Evolutionary conservation across 352 stramenopile species (phyloP).

Genomic region (Blastocystis hominis): DNA sequence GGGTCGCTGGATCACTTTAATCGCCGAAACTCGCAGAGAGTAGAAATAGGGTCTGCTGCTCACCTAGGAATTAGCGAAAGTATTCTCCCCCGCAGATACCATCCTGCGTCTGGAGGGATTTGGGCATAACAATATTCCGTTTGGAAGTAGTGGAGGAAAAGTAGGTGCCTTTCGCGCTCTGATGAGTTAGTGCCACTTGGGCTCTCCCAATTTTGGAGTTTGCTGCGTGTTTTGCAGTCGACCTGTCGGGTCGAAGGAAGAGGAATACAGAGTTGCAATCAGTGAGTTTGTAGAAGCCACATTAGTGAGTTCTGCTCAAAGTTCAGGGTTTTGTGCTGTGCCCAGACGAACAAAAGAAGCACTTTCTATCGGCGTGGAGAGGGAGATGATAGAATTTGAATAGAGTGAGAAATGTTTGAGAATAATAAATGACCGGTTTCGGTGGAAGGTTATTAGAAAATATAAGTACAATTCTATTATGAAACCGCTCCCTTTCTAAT

Average conservation of each 20-base stretch:
- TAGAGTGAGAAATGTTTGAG: background rate
- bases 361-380: background rate
- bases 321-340: background rate
- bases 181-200: background rate
- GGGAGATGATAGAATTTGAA: background rate
- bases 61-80: background rate
- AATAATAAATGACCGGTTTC: background rate
- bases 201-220: background rate
- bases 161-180: background rate
- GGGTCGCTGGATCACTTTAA: background rate
- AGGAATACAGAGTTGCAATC: background rate
- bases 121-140: conserved; percentile 37
- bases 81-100: background rate
- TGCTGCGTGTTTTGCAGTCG: background rate
- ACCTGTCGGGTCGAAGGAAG: background rate
- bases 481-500: background rate
- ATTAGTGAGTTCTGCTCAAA: background rate
- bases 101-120: background rate
- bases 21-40: background rate
- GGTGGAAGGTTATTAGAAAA: background rate
- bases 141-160: background rate
- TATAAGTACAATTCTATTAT: background rate
- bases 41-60: background rate
- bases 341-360: background rate
- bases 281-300: background rate